phyloP scores from a whole-genome alignment of 2,329 filamentous ascomycete genomes.

The Didymellaceae sp. region DNA sequence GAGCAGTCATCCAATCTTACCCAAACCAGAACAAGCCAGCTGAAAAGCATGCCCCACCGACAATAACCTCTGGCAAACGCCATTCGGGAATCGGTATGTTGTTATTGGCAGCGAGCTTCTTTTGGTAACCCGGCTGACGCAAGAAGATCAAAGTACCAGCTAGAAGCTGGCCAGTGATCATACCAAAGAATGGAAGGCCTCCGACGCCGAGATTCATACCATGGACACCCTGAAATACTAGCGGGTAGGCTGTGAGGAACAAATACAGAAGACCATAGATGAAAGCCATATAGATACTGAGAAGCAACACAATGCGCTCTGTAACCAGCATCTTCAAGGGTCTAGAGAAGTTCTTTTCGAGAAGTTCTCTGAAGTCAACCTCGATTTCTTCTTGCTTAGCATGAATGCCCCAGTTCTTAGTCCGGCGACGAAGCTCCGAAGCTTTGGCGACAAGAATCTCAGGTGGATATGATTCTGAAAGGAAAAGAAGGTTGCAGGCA shows the following conservation, averaged over 20 bases:
- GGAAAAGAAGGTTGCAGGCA: conserved; percentile 59
- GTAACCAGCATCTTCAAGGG: conserved; percentile 57
- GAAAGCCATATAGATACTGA: conserved; percentile 45
- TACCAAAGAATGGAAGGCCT: conserved; percentile 84
- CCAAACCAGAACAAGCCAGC: conserved; percentile 49
- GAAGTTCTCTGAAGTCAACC: conserved; percentile 56
- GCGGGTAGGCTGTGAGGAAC: conserved; percentile 82
- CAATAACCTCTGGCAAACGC: conserved; percentile 62
- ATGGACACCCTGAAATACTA: conserved; percentile 78
- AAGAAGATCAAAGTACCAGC: conserved; percentile 70
- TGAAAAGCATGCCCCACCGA: conserved; percentile 57
- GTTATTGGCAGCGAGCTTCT: conserved; percentile 54
- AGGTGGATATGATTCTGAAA: conserved; percentile 65
- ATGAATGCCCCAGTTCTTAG: conserved; percentile 68
- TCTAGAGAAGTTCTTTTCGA: conserved; percentile 62
- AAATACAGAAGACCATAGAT: conserved; percentile 77
- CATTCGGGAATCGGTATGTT: conserved; percentile 63
- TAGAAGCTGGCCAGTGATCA: conserved; percentile 75
- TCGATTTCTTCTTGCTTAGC: conserved; percentile 63
- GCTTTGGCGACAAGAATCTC: conserved; percentile 63
- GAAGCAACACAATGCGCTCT: conserved; percentile 56
- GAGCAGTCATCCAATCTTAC: no score
- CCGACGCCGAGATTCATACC: conserved; percentile 72
- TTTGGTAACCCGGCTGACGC: conserved; percentile 71
- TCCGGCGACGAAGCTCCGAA: conserved; percentile 60